Evolutionary conservation across 306 rosid species (phyloP).

Genomic region (Clitoria ternatea): DNA sequence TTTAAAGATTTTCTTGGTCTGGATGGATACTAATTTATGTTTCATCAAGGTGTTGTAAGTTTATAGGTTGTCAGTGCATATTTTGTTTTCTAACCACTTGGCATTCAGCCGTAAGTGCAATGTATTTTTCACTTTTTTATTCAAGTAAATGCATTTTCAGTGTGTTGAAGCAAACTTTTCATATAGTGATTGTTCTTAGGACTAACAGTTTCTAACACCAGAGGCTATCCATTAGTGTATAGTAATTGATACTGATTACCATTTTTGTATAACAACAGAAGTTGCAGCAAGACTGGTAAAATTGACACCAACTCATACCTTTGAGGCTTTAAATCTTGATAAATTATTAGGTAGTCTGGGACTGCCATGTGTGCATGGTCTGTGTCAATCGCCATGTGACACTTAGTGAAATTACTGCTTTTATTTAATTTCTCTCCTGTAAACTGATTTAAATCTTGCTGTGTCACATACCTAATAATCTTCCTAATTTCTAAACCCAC

Average conservation of each 20-base stretch:
- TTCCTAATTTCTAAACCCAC: too few species aligned
- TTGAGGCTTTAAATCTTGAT: too few species aligned
- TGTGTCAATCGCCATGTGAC: too few species aligned
- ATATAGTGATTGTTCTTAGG: not conserved
- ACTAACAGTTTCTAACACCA: not conserved
- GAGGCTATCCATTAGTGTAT: not conserved
- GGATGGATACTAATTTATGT: not conserved
- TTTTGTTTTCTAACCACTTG: not conserved
- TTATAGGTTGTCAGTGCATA: not conserved
- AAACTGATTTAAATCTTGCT: too few species aligned
- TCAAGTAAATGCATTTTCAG: constrained; percentile 6
- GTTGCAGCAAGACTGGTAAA: not conserved
- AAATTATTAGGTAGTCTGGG: too few species aligned
- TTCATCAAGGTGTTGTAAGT: not conserved
- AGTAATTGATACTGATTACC: not conserved
- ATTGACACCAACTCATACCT: too few species aligned
- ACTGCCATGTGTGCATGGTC: too few species aligned
- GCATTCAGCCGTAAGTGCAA: not conserved
- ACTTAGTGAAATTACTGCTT: too few species aligned
- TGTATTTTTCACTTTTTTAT: not conserved
- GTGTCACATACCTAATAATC: too few species aligned
- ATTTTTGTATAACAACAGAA: not conserved
- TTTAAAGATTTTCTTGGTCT: not conserved
- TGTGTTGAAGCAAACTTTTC: constrained; percentile 9
- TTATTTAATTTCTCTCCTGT: too few species aligned